phyloP scores from a whole-genome alignment of 148 eudicot genomes.

The Tetragonia tetragonoides region DNA sequence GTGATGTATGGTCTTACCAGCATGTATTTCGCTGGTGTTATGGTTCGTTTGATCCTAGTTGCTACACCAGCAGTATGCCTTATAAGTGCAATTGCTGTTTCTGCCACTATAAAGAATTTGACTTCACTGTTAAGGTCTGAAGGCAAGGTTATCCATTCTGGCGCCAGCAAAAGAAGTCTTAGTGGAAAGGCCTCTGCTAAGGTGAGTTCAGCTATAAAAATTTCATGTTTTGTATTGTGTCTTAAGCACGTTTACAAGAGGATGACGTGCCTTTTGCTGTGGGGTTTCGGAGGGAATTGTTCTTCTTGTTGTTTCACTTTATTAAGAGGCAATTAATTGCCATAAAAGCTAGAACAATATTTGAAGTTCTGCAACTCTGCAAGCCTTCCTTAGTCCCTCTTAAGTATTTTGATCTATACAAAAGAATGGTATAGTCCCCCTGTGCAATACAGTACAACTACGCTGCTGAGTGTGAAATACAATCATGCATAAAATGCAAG shows the following conservation, averaged over 20 bases:
- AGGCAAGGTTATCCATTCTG: slow-evolving; percentile 46
- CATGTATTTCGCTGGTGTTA: slow-evolving; percentile 99
- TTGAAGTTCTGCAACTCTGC: too few species aligned
- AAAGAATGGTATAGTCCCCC: too few species aligned
- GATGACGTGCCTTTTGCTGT: neutral
- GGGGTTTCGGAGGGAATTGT: neutral
- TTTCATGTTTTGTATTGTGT: too few species aligned
- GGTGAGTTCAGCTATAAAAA: slow-evolving; percentile 40
- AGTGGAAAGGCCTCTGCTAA: slow-evolving; percentile 78
- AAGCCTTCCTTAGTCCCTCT: too few species aligned
- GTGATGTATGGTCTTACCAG: slow-evolving; percentile 98
- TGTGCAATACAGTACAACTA: too few species aligned
- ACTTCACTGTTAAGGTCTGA: slow-evolving; percentile 68
- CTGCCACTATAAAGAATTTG: slow-evolving; percentile 88
- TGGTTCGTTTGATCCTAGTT: slow-evolving; percentile 96
- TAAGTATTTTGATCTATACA: too few species aligned
- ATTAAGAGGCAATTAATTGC: too few species aligned
- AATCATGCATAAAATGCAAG: too few species aligned
- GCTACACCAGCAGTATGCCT: slow-evolving; percentile 98
- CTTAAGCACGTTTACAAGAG: neutral
- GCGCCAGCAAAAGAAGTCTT: slow-evolving; percentile 61
- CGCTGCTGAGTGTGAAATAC: too few species aligned
- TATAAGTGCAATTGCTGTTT: slow-evolving; percentile 94
- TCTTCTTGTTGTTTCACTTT: neutral
- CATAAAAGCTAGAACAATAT: too few species aligned